Evolutionary conservation across 495 filamentous ascomycete genomes (phyloP).

Genomic region (Xylaria flabelliformis): DNA sequence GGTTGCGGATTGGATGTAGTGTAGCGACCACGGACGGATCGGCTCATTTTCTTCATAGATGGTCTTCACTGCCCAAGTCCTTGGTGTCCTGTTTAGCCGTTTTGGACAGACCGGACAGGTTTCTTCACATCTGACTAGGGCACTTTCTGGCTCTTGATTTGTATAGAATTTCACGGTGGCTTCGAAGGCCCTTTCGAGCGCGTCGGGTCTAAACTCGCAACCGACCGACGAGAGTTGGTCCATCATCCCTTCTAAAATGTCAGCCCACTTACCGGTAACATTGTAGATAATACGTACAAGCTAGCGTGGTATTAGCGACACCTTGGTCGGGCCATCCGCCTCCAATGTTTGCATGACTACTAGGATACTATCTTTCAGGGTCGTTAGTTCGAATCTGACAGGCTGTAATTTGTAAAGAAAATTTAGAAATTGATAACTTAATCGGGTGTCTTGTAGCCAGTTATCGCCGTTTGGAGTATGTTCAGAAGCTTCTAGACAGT

Average conservation of each 20-base stretch:
- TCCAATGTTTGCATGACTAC: slow-evolving; percentile 71
- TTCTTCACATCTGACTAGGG: slow-evolving; percentile 18
- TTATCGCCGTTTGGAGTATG: neutral
- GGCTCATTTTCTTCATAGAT: slow-evolving; percentile 57
- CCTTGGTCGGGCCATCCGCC: slow-evolving; percentile 59
- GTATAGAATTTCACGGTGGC: slow-evolving; percentile 55
- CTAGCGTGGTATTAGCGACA: slow-evolving; percentile 69
- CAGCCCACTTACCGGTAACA: slow-evolving; percentile 14
- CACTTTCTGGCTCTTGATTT: slow-evolving; percentile 35
- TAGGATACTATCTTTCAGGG: slow-evolving; percentile 43
- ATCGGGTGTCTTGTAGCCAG: slow-evolving; percentile 30
- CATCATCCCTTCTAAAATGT: slow-evolving; percentile 62
- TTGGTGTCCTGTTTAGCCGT: slow-evolving; percentile 28
- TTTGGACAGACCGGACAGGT: slow-evolving; percentile 24
- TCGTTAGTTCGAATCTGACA: no score
- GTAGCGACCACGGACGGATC: slow-evolving; percentile 64
- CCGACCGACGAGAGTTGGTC: slow-evolving; percentile 67
- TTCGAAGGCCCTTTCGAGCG: slow-evolving; percentile 57
- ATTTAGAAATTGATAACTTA: no score
- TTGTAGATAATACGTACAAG: slow-evolving; percentile 54
- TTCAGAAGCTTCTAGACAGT: neutral
- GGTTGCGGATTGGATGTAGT: slow-evolving; percentile 57
- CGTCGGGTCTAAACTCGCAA: slow-evolving; percentile 60
- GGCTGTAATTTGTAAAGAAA: no score
- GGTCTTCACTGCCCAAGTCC: slow-evolving; percentile 50